Evolutionary conservation across 2,329 filamentous ascomycete genomes (phyloP).

Genomic region (Biscogniauxia sp.): DNA sequence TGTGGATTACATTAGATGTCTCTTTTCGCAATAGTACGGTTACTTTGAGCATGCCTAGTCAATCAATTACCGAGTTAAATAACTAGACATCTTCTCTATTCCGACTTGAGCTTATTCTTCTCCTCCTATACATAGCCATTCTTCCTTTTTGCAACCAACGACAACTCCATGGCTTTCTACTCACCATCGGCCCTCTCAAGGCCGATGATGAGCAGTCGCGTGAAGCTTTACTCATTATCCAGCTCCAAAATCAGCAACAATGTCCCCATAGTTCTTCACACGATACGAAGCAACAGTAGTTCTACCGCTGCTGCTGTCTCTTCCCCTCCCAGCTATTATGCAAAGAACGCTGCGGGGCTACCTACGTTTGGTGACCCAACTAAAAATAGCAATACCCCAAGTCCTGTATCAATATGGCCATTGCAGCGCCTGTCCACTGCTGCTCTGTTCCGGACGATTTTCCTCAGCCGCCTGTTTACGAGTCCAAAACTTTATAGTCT

Average conservation of each 20-base stretch:
- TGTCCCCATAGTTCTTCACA: background rate
- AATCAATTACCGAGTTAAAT: too few relatives aligned
- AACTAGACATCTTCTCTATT: too few relatives aligned
- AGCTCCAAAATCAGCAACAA: background rate
- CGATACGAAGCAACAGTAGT: background rate
- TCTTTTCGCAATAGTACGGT: too few relatives aligned
- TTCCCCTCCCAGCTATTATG: background rate
- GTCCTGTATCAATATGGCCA: background rate
- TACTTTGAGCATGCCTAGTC: too few relatives aligned
- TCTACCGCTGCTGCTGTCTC: background rate
- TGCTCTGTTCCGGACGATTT: background rate
- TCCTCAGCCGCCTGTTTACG: background rate
- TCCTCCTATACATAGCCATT: background rate
- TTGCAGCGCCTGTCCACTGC: background rate
- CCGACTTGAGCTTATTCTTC: background rate
- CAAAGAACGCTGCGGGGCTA: background rate
- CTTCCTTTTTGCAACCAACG: background rate
- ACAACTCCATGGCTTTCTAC: background rate
- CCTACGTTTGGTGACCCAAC: too few relatives aligned
- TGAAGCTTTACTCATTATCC: background rate
- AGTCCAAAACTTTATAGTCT: background rate
- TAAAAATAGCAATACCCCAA: too few relatives aligned
- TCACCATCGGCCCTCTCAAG: background rate
- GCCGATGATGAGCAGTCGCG: background rate
- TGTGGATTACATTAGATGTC: too few relatives aligned